A percentile compares a stretch with the other conserved stretches of the same genome.
These are phyloP conservation scores for Globisporangium abappressorium DNA, from an alignment of 352 stramenopile genomes.

Conservation along the genomic window DNA sequence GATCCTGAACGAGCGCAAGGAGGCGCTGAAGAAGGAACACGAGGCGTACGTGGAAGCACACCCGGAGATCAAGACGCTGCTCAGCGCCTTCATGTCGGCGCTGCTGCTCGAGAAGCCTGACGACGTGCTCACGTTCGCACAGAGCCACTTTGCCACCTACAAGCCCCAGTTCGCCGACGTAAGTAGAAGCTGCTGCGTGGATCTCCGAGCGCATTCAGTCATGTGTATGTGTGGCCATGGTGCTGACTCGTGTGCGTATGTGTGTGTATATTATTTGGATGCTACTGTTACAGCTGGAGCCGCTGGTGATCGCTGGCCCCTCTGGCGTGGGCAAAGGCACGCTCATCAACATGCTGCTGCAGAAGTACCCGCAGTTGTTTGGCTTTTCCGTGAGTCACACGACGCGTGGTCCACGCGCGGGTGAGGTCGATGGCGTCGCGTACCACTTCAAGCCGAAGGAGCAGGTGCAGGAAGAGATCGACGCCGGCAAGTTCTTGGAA, in stretches of 20 bases:
- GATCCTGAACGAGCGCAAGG: slow-evolving; percentile 84
- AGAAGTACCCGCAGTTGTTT: slow-evolving; percentile 84
- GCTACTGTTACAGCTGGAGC: slow-evolving; percentile 39
- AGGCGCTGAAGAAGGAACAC: slow-evolving; percentile 85
- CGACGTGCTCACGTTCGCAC: slow-evolving; percentile 79
- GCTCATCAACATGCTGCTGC: slow-evolving; percentile 92
- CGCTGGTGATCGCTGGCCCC: slow-evolving; percentile 90
- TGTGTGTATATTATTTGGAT: not conserved
- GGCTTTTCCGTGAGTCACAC: slow-evolving; percentile 98
- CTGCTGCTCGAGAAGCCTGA: slow-evolving; percentile 85
- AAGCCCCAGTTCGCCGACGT: slow-evolving; percentile 51
- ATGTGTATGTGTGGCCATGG: slow-evolving; percentile 3
- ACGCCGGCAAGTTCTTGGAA: slow-evolving; percentile 95
- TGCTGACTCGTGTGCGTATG: not conserved
- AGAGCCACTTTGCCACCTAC: slow-evolving; percentile 77
- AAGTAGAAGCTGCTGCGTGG: not conserved
- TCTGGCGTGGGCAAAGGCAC: slow-evolving; percentile 95
- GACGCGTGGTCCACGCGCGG: slow-evolving; percentile 90
- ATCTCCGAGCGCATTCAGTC: not conserved
- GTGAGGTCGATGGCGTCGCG: slow-evolving; percentile 95
- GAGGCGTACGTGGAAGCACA: slow-evolving; percentile 77
- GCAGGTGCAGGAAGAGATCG: slow-evolving; percentile 93
- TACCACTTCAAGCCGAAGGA: slow-evolving; percentile 97
- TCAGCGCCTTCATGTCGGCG: slow-evolving; percentile 85
- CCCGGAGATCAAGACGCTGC: slow-evolving; percentile 88